Conservation (phyloP, 2,329 filamentous ascomycete species). For the Aplosporella prunicola region DNA sequence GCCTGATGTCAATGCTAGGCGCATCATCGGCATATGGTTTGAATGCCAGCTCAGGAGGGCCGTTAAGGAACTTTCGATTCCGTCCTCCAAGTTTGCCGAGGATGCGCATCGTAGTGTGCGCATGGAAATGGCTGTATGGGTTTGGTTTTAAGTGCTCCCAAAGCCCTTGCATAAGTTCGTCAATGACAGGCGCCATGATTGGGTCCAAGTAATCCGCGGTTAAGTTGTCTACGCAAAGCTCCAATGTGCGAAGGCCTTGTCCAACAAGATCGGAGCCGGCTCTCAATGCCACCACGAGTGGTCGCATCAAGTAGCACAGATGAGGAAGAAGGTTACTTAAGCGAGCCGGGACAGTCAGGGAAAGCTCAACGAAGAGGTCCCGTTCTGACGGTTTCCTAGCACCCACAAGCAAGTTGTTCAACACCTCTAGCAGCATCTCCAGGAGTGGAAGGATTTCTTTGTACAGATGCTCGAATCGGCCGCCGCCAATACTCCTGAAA, state of each 20-base stretch:
- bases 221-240: conserved; percentile 95
- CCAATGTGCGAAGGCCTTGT: conserved; percentile 83
- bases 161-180: conserved; percentile 94
- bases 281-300: conserved; percentile 86
- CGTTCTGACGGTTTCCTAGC: conserved; percentile 83
- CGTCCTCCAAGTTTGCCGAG: conserved; percentile 91
- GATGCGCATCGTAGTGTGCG: conserved; percentile 95
- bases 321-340: conserved; percentile 92
- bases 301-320: conserved; percentile 92
- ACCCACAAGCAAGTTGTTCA: conserved; percentile 87
- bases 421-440: conserved; percentile 93
- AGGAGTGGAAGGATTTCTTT: conserved; percentile 94
- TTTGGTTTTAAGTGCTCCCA: conserved; percentile 92
- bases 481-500: conserved; percentile 93
- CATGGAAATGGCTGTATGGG: conserved; percentile 94
- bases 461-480: conserved; percentile 94
- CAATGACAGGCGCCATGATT: conserved; percentile 98
- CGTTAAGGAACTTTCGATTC: conserved; percentile 91
- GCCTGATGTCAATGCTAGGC: conserved; percentile 76
- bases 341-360: conserved; percentile 86
- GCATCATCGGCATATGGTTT: conserved; percentile 79
- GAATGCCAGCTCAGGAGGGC: conserved; percentile 74
- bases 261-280: conserved; percentile 90
- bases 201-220: conserved; percentile 97
- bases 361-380: conserved; percentile 94